Evolutionary conservation across 2,329 filamentous ascomycete genomes (phyloP), one percentile per base, ranked within the genome.

Genomic region (Aspergillus pseudoterreus): DNA sequence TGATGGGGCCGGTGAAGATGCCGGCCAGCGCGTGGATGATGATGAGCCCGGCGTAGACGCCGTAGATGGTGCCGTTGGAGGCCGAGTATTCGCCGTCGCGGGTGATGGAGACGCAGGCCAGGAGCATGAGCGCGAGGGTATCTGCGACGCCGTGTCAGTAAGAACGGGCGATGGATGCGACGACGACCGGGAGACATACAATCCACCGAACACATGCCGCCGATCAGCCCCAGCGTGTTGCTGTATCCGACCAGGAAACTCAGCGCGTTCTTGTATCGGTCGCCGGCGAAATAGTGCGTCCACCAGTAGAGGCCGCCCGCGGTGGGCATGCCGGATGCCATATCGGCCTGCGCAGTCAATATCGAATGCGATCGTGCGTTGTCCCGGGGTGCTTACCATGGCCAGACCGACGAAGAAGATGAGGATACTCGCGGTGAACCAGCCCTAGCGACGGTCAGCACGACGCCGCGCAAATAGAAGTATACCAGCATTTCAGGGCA

Each of bases 161-260:
- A 24, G 3, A 8, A 19, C 3, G 19, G 19, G 15, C 11, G 1
- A 11, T 42, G 39, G 19, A 42, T 19, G 12, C 11, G 15, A 46
- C 3, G 17, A 17, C n/a, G 39, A 10, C 11, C 15, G 19, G 6
- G 6, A 4, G 10, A 9, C 67, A 56, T 54, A 74, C 71, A 85
- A 62, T 85, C 82, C 54, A 84, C 81, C 21, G 80, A 82, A 65
- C 82, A 85, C 12, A 84, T 71, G 5, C 82, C 82, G 30, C 81
- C 82, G n/a, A 85, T 73, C 8, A 83, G 64, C 6, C 82, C 82
- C 15, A 85, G 71, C 1, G 79, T 84, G 59, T 85, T 84, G 62
- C 79, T 82, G 57, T 83, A 83, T 24, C 81, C 81, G 15, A 84
- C 81, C 32, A 83, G 63, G 59, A 83, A 84, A 56, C 77, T 80